Conservation (phyloP, 2,329 filamentous ascomycete species). For the Hypoxylon sp. region DNA sequence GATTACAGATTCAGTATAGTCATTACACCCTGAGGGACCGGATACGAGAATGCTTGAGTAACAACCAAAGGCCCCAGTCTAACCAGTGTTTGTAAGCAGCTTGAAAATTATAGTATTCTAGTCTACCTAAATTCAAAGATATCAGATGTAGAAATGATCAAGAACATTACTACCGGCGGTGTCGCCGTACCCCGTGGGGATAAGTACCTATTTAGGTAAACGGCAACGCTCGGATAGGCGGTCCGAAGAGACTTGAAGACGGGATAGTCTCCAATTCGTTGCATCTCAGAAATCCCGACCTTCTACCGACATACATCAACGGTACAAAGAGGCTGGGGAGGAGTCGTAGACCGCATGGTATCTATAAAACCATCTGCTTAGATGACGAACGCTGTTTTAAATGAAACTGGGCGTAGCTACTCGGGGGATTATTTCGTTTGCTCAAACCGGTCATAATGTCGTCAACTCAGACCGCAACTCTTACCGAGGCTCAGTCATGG, state of each 20-base stretch:
- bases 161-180: not conserved
- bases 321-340: conserved; percentile 5
- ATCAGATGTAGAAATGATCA: not conserved
- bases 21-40: not conserved
- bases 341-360: not conserved
- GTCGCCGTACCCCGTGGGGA: not conserved
- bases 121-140: not conserved
- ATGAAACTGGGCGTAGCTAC: not conserved
- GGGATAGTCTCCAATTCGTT: conserved; percentile 15
- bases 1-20: too few species aligned
- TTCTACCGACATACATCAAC: conserved; percentile 25
- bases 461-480: conserved; percentile 44
- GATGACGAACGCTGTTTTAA: not conserved
- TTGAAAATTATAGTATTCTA: not conserved
- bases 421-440: not conserved
- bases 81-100: not conserved
- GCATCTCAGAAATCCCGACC: conserved; percentile 8
- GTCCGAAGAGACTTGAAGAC: conserved; percentile 9
- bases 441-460: conserved; percentile 33
- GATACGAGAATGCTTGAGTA: too few species aligned
- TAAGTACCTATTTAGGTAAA: not conserved
- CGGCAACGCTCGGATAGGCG: conserved; percentile 23
- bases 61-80: too few species aligned
- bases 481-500: conserved; percentile 41
- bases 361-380: conserved; percentile 9